Base-by-base conservation (phyloP, 139 green algal genomes). In the Coccomyxa sp. region DNA sequence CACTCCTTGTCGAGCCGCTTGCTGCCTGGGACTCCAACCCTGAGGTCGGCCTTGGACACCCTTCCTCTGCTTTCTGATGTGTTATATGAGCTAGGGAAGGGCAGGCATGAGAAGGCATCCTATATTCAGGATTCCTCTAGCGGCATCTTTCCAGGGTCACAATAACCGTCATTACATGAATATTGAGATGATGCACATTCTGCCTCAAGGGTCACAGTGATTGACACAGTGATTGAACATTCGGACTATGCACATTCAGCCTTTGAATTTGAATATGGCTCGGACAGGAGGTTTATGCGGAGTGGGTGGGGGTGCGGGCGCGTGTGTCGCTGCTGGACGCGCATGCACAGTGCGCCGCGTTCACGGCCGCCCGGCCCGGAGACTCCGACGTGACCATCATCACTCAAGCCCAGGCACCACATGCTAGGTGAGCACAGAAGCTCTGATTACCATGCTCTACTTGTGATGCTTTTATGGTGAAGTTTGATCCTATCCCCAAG, bases 281-380 rank as follows among this genome's bases (percentile, higher is more conserved):
- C 18, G 63, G 1, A 25, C 63, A 71, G 77, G 51, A 79, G 87
- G 79, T 67, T 59, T 95, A 95, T 79, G 92, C 89, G 13, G 94
- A 97, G 82, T 95, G 92, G 89, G 94, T 97, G 58, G 89, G 81
- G 14, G 87, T 89, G 32, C 79, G 83, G 11, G 91, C 90, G 13
- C 79, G 83, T 3, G 68, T 91, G 30, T 84, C 89, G 0, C 67
- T 92, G 38, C 87, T 93, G 28, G 82, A 91, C 71, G 92, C 93
- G 10, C 92, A 95, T 82, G 92, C 93, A 0, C 89, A 91, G 77
- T 95, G 92, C 86, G 82, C 88, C 0, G 75, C 79, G 31, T 79
- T 92, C 31, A 87, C 85, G 0, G 81, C 80, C 7, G 67, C 67
- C n/a, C 12, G 17, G 1, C 58, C 58, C 17, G 87, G 85, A 60